These are phyloP conservation scores for Primulina huaijiensis DNA, from an alignment of 257 asterid genomes.

Conservation along the genomic window DNA sequence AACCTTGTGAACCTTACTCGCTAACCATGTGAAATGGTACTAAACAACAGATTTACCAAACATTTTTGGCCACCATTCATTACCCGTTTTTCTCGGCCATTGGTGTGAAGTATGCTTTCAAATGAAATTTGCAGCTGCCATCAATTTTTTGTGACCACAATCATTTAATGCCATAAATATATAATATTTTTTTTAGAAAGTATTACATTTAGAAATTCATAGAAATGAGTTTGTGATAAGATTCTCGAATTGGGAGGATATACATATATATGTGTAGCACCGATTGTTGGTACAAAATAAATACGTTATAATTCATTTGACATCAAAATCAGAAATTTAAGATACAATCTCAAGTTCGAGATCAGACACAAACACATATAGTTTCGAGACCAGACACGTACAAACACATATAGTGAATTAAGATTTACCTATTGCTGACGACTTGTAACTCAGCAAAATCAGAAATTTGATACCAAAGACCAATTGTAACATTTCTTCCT, in stretches of 20 bases:
- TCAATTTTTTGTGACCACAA: constrained; percentile 14
- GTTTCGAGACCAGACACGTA: too few species aligned
- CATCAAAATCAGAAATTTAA: too few species aligned
- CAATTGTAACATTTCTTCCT: too few species aligned
- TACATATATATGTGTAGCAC: too few species aligned
- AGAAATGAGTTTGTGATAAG: not conserved
- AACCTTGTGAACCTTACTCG: not conserved
- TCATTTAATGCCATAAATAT: not conserved
- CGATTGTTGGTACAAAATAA: too few species aligned
- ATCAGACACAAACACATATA: too few species aligned
- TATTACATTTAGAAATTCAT: not conserved
- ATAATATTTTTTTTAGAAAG: not conserved
- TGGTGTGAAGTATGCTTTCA: not conserved
- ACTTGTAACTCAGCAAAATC: too few species aligned
- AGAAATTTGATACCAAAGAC: too few species aligned
- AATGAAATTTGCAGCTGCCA: not conserved
- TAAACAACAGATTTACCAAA: not conserved
- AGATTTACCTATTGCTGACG: too few species aligned
- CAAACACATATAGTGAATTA: too few species aligned
- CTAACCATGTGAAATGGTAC: not conserved
- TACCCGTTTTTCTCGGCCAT: not conserved
- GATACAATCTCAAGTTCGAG: too few species aligned
- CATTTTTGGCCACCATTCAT: not conserved
- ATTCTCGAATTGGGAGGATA: not conserved
- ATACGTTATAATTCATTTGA: too few species aligned